These are phyloP conservation scores for Nakaseomyces uthaithaninus DNA, from an alignment of 1,139 yeast genomes.

Conservation along the genomic window DNA sequence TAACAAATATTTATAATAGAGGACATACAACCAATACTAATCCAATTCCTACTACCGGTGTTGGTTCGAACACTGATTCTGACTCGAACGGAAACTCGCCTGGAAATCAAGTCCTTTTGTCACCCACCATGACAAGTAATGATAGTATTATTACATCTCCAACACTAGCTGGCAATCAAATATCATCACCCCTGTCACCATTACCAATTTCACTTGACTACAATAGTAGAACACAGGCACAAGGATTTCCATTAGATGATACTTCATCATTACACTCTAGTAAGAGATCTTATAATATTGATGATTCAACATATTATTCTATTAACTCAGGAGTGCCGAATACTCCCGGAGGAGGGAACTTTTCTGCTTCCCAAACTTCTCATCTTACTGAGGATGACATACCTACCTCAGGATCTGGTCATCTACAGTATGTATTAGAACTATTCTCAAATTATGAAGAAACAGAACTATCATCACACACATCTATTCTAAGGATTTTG, in stretches of 20 bases:
- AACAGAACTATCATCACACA: slow-evolving; percentile 24
- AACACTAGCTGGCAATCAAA: neutral
- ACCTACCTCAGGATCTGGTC: slow-evolving; percentile 10
- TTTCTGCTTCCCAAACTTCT: neutral
- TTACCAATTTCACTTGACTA: slow-evolving; percentile 1
- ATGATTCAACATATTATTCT: slow-evolving; percentile 3
- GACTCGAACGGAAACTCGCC: slow-evolving; percentile 8
- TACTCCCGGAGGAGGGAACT: neutral
- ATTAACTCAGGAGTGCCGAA: neutral
- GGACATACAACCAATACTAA: neutral
- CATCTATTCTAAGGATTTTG: slow-evolving; percentile 24
- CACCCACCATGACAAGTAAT: slow-evolving; percentile 11
- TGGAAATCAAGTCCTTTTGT: slow-evolving; percentile 9
- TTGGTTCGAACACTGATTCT: neutral
- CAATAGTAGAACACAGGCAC: slow-evolving; percentile 5
- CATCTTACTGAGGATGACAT: neutral
- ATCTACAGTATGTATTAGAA: slow-evolving; percentile 20
- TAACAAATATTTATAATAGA: slow-evolving; percentile 12
- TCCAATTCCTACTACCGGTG: neutral
- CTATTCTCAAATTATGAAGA: slow-evolving; percentile 19
- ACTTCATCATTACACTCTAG: slow-evolving; percentile 8
- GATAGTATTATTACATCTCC: slow-evolving; percentile 7
- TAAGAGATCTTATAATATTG: slow-evolving; percentile 6
- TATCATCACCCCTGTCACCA: slow-evolving; percentile 2
- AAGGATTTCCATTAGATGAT: slow-evolving; percentile 9